Base-by-base conservation (phyloP, 228 moss, liverwort and hornwort genomes). In the Sphagnum fallax region DNA sequence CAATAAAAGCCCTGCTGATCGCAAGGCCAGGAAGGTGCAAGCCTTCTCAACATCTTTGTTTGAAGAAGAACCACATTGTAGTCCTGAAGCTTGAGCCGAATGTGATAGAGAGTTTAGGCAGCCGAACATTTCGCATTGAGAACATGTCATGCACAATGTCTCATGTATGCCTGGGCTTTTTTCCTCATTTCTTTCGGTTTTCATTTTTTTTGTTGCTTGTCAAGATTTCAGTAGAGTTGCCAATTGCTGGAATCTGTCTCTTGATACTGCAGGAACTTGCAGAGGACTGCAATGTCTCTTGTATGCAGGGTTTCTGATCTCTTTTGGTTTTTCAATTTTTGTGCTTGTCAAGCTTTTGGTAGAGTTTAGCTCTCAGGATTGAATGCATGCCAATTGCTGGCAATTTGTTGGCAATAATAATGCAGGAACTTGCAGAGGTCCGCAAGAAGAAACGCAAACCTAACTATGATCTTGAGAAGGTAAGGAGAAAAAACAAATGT, bases 361-460 rank as follows among this genome's bases (percentile, higher is more conserved):
- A 10, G 10, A 7, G 16, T 9, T 15, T 63, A 47, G 63, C 7
- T 16, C 15, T 15, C 8, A 8, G 47, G 47, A 16, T 63, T 63
- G 16, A 8, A 5, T 47, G 15, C 16, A 4, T 59, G 11, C 59
- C 59, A 10, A n/a, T 59, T n/a, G n/a, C 10, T n/a, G 10, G 10
- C 11, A 10, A 59, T 59, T 4, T 59, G 1, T 10, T n/a, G 10
- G 59, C 68, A 9, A 50, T 69, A 32, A 32, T 32, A 32, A 32
- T 16, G 70, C 83, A 76, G 71, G 88, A 85, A 65, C 73, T 88
- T 52, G 73, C 84, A 53, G 88, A 88, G 69, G 76, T 75, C 74
- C 79, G 88, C 49, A 88, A 88, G 82, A 78, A 82, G 71, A 78
- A 74, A 72, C 88, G 85, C 69, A 88, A 85, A 75, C 82, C 82